Conservation (phyloP, 2,329 filamentous ascomycete genomes). For the Colletotrichum somersetense region DNA sequence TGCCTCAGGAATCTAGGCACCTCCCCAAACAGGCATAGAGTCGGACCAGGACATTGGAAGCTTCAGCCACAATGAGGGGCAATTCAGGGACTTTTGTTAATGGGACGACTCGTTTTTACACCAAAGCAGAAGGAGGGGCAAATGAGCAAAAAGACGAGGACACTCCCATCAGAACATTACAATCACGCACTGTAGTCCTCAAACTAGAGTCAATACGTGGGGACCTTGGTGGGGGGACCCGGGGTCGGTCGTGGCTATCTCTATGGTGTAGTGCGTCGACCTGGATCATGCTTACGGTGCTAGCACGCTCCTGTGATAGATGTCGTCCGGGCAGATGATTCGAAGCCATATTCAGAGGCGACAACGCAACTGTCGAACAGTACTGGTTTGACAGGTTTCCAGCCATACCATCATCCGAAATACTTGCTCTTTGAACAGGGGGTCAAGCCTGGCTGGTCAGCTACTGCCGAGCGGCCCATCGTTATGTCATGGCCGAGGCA, state of each 20-base stretch:
- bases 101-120: slow-evolving; percentile 17
- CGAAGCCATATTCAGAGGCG: not conserved
- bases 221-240: not conserved
- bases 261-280: not conserved
- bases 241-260: not conserved
- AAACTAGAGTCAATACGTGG: not conserved
- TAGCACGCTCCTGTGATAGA: not conserved
- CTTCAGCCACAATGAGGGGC: slow-evolving; percentile 39
- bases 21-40: slow-evolving; percentile 17
- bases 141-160: slow-evolving; percentile 8
- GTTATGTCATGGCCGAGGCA: not conserved
- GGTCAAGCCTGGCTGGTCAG: not conserved
- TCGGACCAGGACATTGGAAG: slow-evolving; percentile 17
- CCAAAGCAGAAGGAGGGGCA: slow-evolving; percentile 31
- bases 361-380: not conserved
- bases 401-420: not conserved
- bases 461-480: not conserved
- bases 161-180: slow-evolving; percentile 5
- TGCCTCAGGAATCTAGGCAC: slow-evolving; percentile 2
- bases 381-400: not conserved
- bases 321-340: not conserved
- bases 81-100: slow-evolving; percentile 31
- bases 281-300: not conserved
- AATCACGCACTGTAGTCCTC: not conserved
- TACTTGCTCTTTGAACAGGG: not conserved